Base-by-base conservation (phyloP, 768 basidiomycete species). In the Suillus luteus region DNA sequence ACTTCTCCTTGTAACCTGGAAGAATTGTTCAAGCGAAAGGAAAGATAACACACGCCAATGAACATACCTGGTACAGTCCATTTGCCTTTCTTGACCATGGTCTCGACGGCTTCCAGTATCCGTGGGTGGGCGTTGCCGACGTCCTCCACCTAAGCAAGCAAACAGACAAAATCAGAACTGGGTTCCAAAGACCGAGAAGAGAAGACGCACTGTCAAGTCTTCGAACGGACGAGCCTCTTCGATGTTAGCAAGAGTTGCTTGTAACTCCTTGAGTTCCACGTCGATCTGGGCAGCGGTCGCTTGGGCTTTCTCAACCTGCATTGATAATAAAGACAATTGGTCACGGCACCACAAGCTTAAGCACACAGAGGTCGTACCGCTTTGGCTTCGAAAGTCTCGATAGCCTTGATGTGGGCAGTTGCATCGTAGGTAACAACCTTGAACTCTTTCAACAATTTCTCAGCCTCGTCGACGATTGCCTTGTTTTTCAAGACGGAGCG, bases 171-270 rank as follows among this genome's bases (percentile, higher is more conserved):
- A 24, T 52, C 22, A 63, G 44, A 40, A 61, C 7, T 55, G 27
- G 17, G 17, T 55, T 37, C 43, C 38, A 46, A 60, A 43, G 22
- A 40, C 48, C 17, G 37, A 46, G 46, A 14, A 17, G 31, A 43
- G 22, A 3, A 52, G n/a, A 81, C 91, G 67, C 67, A 96, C 96
- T 41, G 95, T 96, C 68, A 99, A 84, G 71, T 99, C 93, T 75
- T 99, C 95, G 80, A 99, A 97, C 9, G 96, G 93, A 79, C 97
- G 90, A 49, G 96, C 95, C 59, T 96, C 88, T 82, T 98, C 92
- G 66, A 99, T 99, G 85, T 99, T 97, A 69, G 91, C 88, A 65
- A 99, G 90, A 33, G 97, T 98, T 49, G 86, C 88, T 78, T 95
- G 90, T 69, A 99, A 90, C 71, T 93, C 89, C 77, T 90, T 87